Conservation (phyloP, 495 filamentous ascomycete genomes). For the Diplogelasinospora grovesii region DNA sequence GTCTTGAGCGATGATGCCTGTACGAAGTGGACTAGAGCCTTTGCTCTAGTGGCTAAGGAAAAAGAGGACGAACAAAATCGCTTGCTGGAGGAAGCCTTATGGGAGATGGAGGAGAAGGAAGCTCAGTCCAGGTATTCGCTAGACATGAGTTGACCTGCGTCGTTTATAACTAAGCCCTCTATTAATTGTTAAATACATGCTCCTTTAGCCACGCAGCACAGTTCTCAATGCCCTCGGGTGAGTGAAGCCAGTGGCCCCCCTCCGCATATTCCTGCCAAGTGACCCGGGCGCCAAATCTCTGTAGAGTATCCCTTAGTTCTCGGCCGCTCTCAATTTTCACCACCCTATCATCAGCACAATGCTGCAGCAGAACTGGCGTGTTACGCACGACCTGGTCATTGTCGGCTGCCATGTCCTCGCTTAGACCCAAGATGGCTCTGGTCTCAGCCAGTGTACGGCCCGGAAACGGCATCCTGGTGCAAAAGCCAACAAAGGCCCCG, state of each 20-base stretch:
- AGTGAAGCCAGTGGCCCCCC: constrained; percentile 54
- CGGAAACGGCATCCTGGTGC: constrained; percentile 49
- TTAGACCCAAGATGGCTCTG: constrained; percentile 17
- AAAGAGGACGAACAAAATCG: no score
- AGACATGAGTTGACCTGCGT: no score
- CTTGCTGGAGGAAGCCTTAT: no score
- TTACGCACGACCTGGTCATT: constrained; percentile 16
- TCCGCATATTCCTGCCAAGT: constrained; percentile 45
- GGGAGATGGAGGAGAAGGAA: no score
- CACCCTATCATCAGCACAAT: constrained; percentile 46
- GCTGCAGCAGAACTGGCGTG: constrained; percentile 47
- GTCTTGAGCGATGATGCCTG: no score
- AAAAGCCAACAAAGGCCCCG: constrained; percentile 48
- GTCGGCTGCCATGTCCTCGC: constrained; percentile 10
- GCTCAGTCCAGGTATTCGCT: no score
- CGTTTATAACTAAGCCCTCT: no score
- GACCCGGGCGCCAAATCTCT: constrained; percentile 36
- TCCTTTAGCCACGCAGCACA: constrained; percentile 34
- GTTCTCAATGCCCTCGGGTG: constrained; percentile 45
- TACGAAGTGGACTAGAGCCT: no score
- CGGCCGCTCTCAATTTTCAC: constrained; percentile 41
- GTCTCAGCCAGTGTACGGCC: constrained; percentile 21
- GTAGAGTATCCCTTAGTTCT: constrained; percentile 33
- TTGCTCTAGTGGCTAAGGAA: no score
- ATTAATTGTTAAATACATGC: no score